phyloP scores from a whole-genome alignment of 208 protist species.

The Trypanosoma boissoni region DNA sequence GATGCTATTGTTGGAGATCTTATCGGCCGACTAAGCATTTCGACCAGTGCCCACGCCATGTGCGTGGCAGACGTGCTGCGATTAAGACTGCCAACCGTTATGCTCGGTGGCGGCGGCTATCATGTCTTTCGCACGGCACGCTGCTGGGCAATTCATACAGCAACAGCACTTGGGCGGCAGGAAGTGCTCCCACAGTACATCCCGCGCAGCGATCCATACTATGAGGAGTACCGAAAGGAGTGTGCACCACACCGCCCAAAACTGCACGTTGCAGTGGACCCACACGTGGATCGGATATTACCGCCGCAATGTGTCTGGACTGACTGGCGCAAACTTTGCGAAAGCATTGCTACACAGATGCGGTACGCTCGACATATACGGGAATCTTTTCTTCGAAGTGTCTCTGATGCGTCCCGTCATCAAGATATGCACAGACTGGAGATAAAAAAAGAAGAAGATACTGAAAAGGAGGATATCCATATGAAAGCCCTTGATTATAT shows the following conservation, averaged over 20 bases:
- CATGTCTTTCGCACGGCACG: conserved; percentile 97
- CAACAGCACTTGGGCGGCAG: conserved; percentile 65
- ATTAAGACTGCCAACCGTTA: conserved; percentile 92
- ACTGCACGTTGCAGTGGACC: conserved; percentile 68
- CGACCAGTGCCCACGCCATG: conserved; percentile 89
- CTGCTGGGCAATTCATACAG: conserved; percentile 98
- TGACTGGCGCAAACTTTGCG: conserved; percentile 70
- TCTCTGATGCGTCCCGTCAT: conserved; percentile 20
- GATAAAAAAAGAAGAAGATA: too few species aligned
- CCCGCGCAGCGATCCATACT: conserved; percentile 70
- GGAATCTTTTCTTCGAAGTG: conserved; percentile 46
- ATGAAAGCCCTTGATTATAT: too few species aligned
- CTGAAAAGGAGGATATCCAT: too few species aligned
- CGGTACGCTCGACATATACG: conserved; percentile 42
- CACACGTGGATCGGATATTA: conserved; percentile 63
- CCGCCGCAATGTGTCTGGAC: conserved; percentile 37
- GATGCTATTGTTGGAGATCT: conserved; percentile 97
- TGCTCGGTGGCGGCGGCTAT: conserved; percentile 99
- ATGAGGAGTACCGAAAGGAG: conserved; percentile 64
- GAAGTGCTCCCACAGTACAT: conserved; percentile 64
- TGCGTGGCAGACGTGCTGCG: conserved; percentile 94
- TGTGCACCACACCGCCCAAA: conserved; percentile 57
- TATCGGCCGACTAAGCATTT: conserved; percentile 96
- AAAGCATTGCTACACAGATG: conserved; percentile 61
- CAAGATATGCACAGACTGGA: too few species aligned